phyloP scores from a whole-genome alignment of 2,329 filamentous ascomycete genomes.

The Ophiostoma fasciatum region DNA sequence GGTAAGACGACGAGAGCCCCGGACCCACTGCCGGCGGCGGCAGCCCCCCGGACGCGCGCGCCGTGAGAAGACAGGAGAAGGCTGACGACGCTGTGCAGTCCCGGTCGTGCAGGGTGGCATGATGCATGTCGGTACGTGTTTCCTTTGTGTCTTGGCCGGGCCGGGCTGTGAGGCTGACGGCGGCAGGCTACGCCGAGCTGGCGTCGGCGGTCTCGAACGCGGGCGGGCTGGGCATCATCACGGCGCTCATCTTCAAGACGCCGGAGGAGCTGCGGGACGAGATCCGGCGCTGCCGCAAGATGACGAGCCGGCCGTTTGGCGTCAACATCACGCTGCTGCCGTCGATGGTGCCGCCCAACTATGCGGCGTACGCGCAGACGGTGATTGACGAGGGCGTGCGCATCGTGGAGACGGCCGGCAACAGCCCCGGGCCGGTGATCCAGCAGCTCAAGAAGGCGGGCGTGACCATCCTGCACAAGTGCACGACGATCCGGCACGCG shows the following conservation, averaged over 20 bases:
- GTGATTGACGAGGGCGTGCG: slow-evolving; percentile 85
- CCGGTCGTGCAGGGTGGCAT: slow-evolving; percentile 77
- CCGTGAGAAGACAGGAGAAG: slow-evolving; percentile 7
- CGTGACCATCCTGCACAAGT: slow-evolving; percentile 83
- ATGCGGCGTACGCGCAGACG: slow-evolving; percentile 78
- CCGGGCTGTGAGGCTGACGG: slow-evolving; percentile 1
- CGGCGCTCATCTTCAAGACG: slow-evolving; percentile 80
- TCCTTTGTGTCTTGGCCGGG: too few species aligned
- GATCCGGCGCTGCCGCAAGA: slow-evolving; percentile 69
- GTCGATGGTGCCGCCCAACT: slow-evolving; percentile 78
- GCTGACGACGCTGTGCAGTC: slow-evolving; percentile 32
- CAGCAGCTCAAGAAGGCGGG: slow-evolving; percentile 67
- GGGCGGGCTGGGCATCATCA: slow-evolving; percentile 72
- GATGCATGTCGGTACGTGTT: slow-evolving; percentile 23
- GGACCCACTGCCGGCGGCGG: not conserved
- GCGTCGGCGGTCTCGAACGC: slow-evolving; percentile 65
- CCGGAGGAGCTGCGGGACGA: slow-evolving; percentile 87
- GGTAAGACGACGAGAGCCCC: slow-evolving; percentile 10
- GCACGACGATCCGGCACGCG: slow-evolving; percentile 89
- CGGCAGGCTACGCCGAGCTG: slow-evolving; percentile 67
- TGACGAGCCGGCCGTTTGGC: slow-evolving; percentile 71
- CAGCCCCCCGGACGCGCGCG: too few species aligned
- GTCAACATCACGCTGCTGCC: slow-evolving; percentile 94
- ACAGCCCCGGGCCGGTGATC: slow-evolving; percentile 76
- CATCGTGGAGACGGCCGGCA: slow-evolving; percentile 49